Percentiles rank a stretch among this genome's conserved stretches.
Conservation (phyloP, 2,329 filamentous ascomycete species). For the Arthrobotrys musiformis region DNA sequence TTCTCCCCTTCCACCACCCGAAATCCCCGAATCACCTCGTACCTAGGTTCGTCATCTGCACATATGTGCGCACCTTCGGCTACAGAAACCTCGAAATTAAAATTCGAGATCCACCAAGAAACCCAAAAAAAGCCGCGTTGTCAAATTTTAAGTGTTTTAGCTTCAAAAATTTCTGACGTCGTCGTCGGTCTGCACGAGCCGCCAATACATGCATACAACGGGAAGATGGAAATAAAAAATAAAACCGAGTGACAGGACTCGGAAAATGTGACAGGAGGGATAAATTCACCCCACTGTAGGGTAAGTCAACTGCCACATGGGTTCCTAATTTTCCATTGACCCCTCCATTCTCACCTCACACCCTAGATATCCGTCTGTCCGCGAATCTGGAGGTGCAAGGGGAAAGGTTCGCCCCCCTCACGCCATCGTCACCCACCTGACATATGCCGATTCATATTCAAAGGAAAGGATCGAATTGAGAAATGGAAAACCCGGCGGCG, state of each 20-base stretch:
- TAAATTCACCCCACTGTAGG: not conserved
- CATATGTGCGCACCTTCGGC: not conserved
- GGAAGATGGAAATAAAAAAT: constrained; percentile 18
- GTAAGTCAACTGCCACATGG: not conserved
- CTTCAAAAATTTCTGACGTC: not conserved
- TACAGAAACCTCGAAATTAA: too few species aligned
- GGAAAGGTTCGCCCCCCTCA: not conserved
- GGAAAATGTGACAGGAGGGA: not conserved
- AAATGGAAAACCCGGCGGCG: not conserved
- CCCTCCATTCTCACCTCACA: constrained; percentile 1
- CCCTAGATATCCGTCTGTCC: constrained; percentile 7
- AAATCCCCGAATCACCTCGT: constrained; percentile 7
- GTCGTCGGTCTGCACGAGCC: not conserved
- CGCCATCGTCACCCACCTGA: constrained; percentile 10
- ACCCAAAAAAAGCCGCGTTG: not conserved
- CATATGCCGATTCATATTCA: not conserved
- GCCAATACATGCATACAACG: constrained; percentile 1
- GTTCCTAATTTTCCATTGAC: not conserved
- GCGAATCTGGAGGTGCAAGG: constrained; percentile 12
- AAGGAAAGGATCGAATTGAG: not conserved
- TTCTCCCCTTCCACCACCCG: not conserved
- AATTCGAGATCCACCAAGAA: not conserved
- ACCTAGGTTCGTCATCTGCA: constrained; percentile 12
- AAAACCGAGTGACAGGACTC: not conserved
- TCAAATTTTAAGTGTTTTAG: constrained; percentile 1